Evolutionary conservation across 306 rosid species (phyloP).

Genomic region (Biancaea sappan): DNA sequence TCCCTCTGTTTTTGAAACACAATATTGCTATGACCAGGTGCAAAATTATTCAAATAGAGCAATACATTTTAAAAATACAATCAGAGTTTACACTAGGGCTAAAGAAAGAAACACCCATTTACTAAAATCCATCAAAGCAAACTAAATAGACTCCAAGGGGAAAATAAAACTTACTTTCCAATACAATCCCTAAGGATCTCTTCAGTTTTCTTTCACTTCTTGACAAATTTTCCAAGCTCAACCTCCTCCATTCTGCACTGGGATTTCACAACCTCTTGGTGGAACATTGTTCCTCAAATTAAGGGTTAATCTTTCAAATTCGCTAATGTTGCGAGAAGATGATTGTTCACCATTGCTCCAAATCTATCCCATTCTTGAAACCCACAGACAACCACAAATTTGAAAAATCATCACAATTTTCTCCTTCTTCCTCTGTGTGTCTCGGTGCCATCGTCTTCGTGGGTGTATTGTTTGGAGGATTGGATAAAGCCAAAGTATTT

Average conservation of each 20-base stretch:
- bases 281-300: constrained; percentile 45
- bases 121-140: not conserved
- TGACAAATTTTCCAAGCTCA: constrained; percentile 73
- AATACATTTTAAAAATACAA: not conserved
- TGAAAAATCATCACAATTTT: too few relatives aligned
- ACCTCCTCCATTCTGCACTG: constrained; percentile 86
- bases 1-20: too few relatives aligned
- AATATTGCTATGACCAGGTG: not conserved
- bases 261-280: constrained; percentile 62
- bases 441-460: too few relatives aligned
- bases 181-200: constrained; percentile 69
- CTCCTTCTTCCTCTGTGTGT: too few relatives aligned
- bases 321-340: constrained; percentile 5
- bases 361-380: constrained; percentile 69
- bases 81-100: not conserved
- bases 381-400: not conserved
- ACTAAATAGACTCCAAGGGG: not conserved
- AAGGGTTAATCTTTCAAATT: constrained; percentile 1
- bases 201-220: constrained; percentile 85
- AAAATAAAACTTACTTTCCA: constrained; percentile 51
- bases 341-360: constrained; percentile 56
- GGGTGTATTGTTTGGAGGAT: too few relatives aligned
- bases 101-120: not conserved
- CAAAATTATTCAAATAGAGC: not conserved
- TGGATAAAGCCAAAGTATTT: too few relatives aligned